Evolutionary conservation across 345 rosid genomes (phyloP).

Genomic region (Sonneratia alba): DNA sequence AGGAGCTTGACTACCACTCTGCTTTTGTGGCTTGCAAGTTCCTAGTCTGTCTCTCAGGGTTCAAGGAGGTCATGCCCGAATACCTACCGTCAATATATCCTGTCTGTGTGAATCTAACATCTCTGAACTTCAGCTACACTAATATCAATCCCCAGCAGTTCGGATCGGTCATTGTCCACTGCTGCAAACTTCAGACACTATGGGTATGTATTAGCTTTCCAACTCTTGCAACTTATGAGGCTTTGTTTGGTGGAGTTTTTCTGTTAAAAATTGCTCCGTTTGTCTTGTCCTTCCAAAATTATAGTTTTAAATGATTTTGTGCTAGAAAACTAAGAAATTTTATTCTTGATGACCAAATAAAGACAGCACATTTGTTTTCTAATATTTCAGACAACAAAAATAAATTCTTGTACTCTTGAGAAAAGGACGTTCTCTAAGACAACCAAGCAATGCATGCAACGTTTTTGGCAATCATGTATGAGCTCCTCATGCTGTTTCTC

Average conservation of each 20-base stretch:
- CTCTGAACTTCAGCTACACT: constrained; percentile 83
- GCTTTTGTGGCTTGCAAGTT: constrained; percentile 66
- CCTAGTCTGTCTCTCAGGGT: constrained; percentile 70
- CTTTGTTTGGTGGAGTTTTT: neutral
- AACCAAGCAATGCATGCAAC: neutral
- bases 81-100: constrained; percentile 66
- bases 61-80: constrained; percentile 51
- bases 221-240: constrained; percentile 10
- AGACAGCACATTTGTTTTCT: too few species aligned
- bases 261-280: neutral
- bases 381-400: too few species aligned
- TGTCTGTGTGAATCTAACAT: constrained; percentile 64
- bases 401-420: too few species aligned
- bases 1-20: constrained; percentile 44
- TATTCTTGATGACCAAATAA: too few species aligned
- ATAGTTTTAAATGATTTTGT: too few species aligned
- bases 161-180: constrained; percentile 55
- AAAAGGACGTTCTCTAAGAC: too few species aligned
- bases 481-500: neutral
- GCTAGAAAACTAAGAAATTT: too few species aligned
- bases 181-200: constrained; percentile 57
- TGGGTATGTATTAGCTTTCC: constrained; percentile 47
- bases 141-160: constrained; percentile 58
- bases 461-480: neutral
- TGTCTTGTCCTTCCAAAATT: neutral